Evolutionary conservation across 1,284 basidiomycete species (phyloP).

Genomic region (Phlebopus sp.): DNA sequence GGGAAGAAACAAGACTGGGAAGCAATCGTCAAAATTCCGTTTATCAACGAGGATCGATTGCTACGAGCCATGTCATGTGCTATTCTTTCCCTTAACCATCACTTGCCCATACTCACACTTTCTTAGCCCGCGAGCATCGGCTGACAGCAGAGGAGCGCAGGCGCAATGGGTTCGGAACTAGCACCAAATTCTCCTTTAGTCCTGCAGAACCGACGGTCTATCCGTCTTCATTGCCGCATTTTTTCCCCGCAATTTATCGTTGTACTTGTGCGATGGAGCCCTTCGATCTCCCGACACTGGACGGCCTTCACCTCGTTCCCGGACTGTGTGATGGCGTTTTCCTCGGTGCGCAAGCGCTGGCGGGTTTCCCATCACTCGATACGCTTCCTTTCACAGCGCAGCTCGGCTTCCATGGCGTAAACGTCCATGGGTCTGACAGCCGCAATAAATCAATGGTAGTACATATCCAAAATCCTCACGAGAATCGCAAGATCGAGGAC

Average conservation of each 20-base stretch:
- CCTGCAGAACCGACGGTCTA: constrained; percentile 64
- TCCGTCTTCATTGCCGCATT: constrained; percentile 89
- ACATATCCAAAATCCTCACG: constrained; percentile 76
- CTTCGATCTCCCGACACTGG: constrained; percentile 86
- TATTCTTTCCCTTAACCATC: constrained; percentile 20
- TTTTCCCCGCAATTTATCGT: constrained; percentile 89
- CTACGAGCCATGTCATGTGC: constrained; percentile 79
- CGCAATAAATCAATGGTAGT: constrained; percentile 93
- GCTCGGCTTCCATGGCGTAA: constrained; percentile 87
- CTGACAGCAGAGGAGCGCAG: constrained; percentile 75
- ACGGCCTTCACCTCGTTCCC: constrained; percentile 82
- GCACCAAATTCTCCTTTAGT: constrained; percentile 78
- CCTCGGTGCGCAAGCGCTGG: constrained; percentile 83
- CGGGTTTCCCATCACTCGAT: constrained; percentile 94
- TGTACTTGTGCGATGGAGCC: constrained; percentile 78
- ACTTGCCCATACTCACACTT: neutral
- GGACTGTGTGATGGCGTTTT: constrained; percentile 89
- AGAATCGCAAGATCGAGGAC: constrained; percentile 66
- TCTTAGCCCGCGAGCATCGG: constrained; percentile 68
- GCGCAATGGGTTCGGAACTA: constrained; percentile 81
- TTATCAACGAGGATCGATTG: constrained; percentile 86
- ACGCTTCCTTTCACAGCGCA: constrained; percentile 80
- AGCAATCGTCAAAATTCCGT: constrained; percentile 98
- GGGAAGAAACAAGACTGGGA: constrained; percentile 99
- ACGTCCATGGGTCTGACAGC: constrained; percentile 89